These are phyloP conservation scores for Helianthus tuberosus DNA, from an alignment of 129 eudicot species.

Conservation along the genomic window DNA sequence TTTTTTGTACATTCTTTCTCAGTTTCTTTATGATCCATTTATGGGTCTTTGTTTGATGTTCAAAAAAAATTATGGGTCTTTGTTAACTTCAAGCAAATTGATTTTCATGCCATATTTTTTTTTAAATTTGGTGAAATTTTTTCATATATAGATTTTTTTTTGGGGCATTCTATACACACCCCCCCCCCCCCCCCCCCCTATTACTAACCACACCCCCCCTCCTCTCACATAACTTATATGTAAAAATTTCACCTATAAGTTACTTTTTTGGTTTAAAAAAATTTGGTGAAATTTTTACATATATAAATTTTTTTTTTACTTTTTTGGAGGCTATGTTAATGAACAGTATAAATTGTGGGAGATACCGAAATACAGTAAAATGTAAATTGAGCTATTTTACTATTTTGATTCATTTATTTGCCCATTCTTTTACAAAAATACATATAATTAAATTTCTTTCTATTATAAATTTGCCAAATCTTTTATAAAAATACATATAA, in stretches of 20 bases:
- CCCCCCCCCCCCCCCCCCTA: no score
- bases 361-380: conserved; percentile 27
- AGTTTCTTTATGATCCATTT: not conserved
- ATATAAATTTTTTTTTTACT: not conserved
- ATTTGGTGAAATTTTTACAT: not conserved
- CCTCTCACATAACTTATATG: no score
- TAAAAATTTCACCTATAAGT: no score
- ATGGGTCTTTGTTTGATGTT: conserved; percentile 20
- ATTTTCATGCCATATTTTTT: not conserved
- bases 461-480: no score
- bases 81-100: conserved; percentile 22
- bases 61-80: conserved; percentile 5
- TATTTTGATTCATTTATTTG: not conserved
- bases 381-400: conserved; percentile 11
- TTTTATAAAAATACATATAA: no score
- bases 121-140: not conserved
- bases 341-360: conserved; percentile 23
- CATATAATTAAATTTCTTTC: not conserved
- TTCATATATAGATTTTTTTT: not conserved
- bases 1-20: not conserved
- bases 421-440: not conserved
- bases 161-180: no score
- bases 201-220: no score
- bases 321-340: conserved; percentile 16
- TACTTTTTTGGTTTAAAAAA: no score